These are phyloP conservation scores for Penicillium sp. DNA, from an alignment of 2,329 filamentous ascomycete genomes.

Conservation along the genomic window DNA sequence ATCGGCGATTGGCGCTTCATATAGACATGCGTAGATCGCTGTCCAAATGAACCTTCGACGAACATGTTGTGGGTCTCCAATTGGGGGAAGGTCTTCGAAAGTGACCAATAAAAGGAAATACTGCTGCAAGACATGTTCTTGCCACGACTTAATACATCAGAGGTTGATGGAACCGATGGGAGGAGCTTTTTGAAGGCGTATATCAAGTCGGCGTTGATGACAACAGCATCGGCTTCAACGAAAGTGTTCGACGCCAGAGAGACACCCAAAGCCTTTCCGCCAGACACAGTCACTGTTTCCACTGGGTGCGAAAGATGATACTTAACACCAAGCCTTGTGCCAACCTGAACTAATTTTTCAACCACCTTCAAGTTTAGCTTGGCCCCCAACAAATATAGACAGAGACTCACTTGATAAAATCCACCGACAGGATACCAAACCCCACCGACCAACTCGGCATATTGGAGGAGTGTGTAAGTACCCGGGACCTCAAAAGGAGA, in stretches of 20 bases:
- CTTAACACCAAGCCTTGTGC: neutral
- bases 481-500: slow-evolving; percentile 2
- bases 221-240: slow-evolving; percentile 2
- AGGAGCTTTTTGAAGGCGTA: slow-evolving; percentile 5
- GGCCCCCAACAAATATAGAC: neutral
- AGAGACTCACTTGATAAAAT: slow-evolving; percentile 2
- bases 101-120: slow-evolving; percentile 8
- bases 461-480: slow-evolving; percentile 8
- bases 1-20: neutral
- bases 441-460: neutral
- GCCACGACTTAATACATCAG: neutral
- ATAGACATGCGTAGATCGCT: neutral
- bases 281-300: neutral
- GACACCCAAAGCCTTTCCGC: neutral
- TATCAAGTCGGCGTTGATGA: slow-evolving; percentile 6
- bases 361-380: neutral
- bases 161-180: neutral
- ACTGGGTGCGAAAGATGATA: neutral
- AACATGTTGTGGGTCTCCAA: slow-evolving; percentile 10
- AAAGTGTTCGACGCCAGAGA: neutral
- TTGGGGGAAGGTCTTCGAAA: neutral
- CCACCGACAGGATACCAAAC: slow-evolving; percentile 7
- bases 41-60: neutral
- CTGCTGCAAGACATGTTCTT: slow-evolving; percentile 1
- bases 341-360: neutral